Percentiles rank a stretch among this genome's conserved stretches.
These are phyloP conservation scores for Olyra latifolia DNA, from an alignment of 176 grass and related monocot species.

Conservation along the genomic window DNA sequence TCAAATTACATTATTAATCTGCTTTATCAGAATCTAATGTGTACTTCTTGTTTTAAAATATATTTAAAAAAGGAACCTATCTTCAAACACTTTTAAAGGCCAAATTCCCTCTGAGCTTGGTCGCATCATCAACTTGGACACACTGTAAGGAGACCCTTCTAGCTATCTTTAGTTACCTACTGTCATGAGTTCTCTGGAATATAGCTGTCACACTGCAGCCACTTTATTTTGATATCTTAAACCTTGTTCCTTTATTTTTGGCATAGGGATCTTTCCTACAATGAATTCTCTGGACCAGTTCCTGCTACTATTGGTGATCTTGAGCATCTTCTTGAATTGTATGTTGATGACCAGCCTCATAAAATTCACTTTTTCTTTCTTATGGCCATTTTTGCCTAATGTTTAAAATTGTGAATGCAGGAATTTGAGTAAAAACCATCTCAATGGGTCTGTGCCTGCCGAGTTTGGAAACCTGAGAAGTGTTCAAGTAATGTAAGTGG, in stretches of 20 bases:
- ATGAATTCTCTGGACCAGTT: slow-evolving; percentile 80
- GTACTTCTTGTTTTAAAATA: slow-evolving; percentile 4
- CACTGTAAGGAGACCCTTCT: slow-evolving; percentile 66
- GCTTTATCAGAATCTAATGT: neutral
- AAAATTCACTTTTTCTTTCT: neutral
- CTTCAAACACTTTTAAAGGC: slow-evolving; percentile 92
- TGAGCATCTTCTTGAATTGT: slow-evolving; percentile 97
- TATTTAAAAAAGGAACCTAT: slow-evolving; percentile 59
- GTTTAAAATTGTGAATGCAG: slow-evolving; percentile 33
- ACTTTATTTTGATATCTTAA: neutral
- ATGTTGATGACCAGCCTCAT: slow-evolving; percentile 34
- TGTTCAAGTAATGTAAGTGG: slow-evolving; percentile 87
- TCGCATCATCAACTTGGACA: slow-evolving; percentile 90
- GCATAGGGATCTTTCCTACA: slow-evolving; percentile 86
- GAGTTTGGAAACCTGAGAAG: slow-evolving; percentile 98
- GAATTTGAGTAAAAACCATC: slow-evolving; percentile 89
- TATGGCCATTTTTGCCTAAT: slow-evolving; percentile 28
- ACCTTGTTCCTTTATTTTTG: slow-evolving; percentile 39
- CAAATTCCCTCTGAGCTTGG: slow-evolving; percentile 84
- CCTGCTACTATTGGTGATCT: slow-evolving; percentile 88
- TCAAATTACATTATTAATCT: neutral
- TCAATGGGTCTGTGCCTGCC: slow-evolving; percentile 65
- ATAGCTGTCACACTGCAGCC: neutral
- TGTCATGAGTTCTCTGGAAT: neutral
- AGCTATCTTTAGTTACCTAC: neutral